A percentile compares a stretch with the other conserved stretches of the same genome.
Conservation (phyloP, 1,284 basidiomycete genomes). For the Laetiporus sulphureus region DNA sequence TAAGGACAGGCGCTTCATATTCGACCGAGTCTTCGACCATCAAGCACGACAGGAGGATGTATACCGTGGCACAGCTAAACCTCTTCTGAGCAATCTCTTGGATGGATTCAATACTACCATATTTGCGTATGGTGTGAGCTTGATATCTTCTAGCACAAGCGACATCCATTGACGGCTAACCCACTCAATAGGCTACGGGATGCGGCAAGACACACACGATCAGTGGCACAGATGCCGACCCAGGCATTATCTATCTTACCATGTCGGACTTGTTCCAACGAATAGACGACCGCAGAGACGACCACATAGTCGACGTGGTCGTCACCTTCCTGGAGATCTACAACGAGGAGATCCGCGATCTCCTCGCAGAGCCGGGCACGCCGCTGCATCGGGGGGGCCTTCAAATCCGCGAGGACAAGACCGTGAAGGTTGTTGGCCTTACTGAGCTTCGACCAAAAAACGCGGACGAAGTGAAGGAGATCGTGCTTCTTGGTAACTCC, state of each 20-base stretch:
- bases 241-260: slow-evolving; percentile 92
- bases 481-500: slow-evolving; percentile 83
- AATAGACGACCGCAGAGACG: slow-evolving; percentile 78
- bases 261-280: slow-evolving; percentile 93
- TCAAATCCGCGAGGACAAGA: slow-evolving; percentile 87
- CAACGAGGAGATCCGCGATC: slow-evolving; percentile 96
- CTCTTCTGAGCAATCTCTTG: slow-evolving; percentile 75
- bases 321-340: slow-evolving; percentile 97
- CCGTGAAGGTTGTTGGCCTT: slow-evolving; percentile 84
- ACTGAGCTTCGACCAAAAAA: slow-evolving; percentile 72
- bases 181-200: slow-evolving; percentile 76
- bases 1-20: slow-evolving; percentile 93
- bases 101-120: slow-evolving; percentile 97
- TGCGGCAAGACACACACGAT: slow-evolving; percentile 99
- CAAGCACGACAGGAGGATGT: slow-evolving; percentile 79
- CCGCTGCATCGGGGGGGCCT: slow-evolving; percentile 74
- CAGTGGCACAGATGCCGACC: slow-evolving; percentile 80
- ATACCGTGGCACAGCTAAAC: slow-evolving; percentile 79
- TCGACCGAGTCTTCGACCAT: slow-evolving; percentile 85
- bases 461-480: slow-evolving; percentile 89
- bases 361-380: slow-evolving; percentile 71
- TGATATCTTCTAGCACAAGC: neutral
- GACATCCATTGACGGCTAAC: neutral
- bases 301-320: slow-evolving; percentile 78
- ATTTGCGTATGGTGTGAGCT: slow-evolving; percentile 91